These are phyloP conservation scores for Heterobasidion annosum DNA, from an alignment of 1,284 basidiomycete genomes.

Conservation along the genomic window DNA sequence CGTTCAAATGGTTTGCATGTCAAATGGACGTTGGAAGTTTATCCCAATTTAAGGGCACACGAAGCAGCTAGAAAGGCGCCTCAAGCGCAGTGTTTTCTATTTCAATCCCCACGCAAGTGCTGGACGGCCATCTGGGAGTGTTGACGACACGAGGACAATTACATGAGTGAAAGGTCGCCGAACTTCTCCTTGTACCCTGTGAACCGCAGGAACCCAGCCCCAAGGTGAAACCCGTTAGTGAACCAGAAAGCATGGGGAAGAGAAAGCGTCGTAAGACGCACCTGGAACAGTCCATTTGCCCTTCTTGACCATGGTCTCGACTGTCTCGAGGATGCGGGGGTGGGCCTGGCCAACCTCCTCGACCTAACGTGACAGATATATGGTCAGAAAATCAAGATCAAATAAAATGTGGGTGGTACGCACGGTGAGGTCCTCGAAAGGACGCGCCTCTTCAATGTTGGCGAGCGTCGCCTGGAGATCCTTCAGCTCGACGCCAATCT, in stretches of 20 bases:
- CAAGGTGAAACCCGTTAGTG: conserved; percentile 3
- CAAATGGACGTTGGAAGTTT: no score
- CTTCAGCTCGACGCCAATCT: conserved; percentile 90
- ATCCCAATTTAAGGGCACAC: no score
- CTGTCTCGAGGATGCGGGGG: conserved; percentile 87
- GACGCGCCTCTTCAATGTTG: conserved; percentile 96
- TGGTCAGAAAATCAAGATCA: conserved; percentile 1
- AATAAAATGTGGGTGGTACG: conserved; percentile 17
- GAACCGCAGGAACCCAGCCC: conserved; percentile 16
- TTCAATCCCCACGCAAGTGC: conserved; percentile 1
- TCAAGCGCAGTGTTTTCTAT: conserved; percentile 8
- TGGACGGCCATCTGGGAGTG: not conserved
- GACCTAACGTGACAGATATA: conserved; percentile 34
- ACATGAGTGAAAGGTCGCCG: conserved; percentile 85
- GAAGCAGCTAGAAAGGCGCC: not conserved
- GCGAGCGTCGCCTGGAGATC: conserved; percentile 90
- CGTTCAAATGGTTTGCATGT: no score
- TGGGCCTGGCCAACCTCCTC: conserved; percentile 90
- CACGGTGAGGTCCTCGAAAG: conserved; percentile 95
- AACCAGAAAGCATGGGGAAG: conserved; percentile 34
- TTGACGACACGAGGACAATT: conserved; percentile 20
- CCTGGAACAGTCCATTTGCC: conserved; percentile 95
- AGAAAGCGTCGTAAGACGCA: not conserved
- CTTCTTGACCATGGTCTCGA: conserved; percentile 97
- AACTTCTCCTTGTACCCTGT: conserved; percentile 87